Base-by-base conservation (phyloP, 2,329 filamentous ascomycete species). In the Diaporthe caulivora region DNA sequence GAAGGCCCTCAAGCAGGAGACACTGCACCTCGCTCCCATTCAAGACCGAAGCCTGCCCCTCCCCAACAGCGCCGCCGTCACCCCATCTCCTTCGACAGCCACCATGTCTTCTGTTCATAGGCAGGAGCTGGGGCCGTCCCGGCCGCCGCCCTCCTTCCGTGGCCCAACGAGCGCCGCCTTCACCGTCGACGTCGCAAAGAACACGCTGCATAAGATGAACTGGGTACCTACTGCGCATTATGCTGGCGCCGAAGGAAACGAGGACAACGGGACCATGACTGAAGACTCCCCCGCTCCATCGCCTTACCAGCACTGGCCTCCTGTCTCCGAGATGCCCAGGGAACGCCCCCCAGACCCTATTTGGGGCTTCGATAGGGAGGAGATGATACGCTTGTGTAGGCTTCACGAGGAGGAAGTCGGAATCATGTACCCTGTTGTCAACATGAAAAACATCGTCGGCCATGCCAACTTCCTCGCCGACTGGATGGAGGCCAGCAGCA, bases 371-470 rank as follows among this genome's bases (percentile, higher is more conserved):
- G 89, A 90, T 70, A 92, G 92, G 78, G 91, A 95, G 47, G 95
- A 98, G 79, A 94, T 97, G 78, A 82, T 96, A 26, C 90, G 94
- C 1, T 84, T 98, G 18, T 94, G 94, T 76, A 88, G 90, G 18
- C 86, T 97, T 0, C 96, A 97, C 79, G 94, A 97, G 77, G 95
- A 98, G 78, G 95, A 98, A 80, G 92, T 97, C 78, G 94, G 94
- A 55, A 90, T 96, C 78, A 97, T 98, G 94, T 98, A 97, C 81
- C 96, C 96, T 0, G 90, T 98, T 5, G 82, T 97, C 60, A 90
- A 94, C 77, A 93, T 97, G 47, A 90, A 93, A 54, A 87, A 88
- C 54, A 85, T 97, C 51, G 91, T 94, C 49, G 85, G 86, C 8
- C 93, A 97, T 80, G 92, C 92, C 9, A 91, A 89, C 75, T 87